Evolutionary conservation across 2,329 filamentous ascomycete genomes (phyloP), one percentile per base, ranked within the genome.

Genomic region (Ceratocystis ficicola): DNA sequence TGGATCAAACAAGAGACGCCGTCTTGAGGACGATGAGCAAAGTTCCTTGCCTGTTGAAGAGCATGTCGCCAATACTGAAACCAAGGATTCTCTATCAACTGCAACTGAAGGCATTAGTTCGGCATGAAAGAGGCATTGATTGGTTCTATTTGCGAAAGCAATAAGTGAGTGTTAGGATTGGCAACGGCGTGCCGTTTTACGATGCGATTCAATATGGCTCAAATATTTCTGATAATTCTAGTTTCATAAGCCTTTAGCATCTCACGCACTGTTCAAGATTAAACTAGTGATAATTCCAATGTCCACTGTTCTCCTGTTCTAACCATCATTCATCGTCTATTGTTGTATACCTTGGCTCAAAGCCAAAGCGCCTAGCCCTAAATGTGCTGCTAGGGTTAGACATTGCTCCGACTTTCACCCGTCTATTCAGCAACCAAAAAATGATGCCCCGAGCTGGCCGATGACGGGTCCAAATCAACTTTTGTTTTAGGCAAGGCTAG

Each of bases 1-100:
- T 67, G 81, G 81, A 3, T 76, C 80, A 4, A 83, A 83, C 70
- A 84, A 85, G 72, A 77, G 82, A 67, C 78, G 80, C 36, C 78
- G 82, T 61, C 72, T 85, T 5, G 81, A 83, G 44, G 73, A 77
- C n/a, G 73, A 72, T 1, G 77, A 77, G 12, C 55, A 59, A 30
- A 28, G 28, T 5, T 12, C n/a, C n/a, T 36, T n/a, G 2, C 12
- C n/a, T 20, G 28, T 8, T 20, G 81, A 82, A 44, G 30, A 36
- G 10, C 25, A 20, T 36, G 7, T 28, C 6, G 63, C 50, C 44
- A 8, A 60, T 32, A 41, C 44, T 22, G 52, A 55, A 8, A 20
- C n/a, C 30, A 46, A 65, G 10, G 63, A 55, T n/a, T 32, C 44
- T 20, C 41, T 22, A 36, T 25, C 32, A 20, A 59, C 25, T 28